phyloP scores from a whole-genome alignment of 768 basidiomycete genomes.

The Psilocybe cyanescens region DNA sequence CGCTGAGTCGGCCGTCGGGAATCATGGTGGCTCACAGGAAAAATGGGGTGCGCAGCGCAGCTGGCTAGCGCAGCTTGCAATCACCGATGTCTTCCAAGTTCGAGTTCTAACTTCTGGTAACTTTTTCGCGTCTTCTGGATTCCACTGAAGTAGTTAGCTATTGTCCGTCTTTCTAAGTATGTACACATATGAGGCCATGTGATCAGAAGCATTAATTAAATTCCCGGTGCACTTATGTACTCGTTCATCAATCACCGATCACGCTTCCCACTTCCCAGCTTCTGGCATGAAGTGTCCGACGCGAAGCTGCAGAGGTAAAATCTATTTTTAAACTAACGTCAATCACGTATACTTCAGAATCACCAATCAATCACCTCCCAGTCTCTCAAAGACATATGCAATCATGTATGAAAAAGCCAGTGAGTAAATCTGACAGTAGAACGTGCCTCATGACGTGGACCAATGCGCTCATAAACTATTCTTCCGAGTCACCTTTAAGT shows the following conservation, averaged over 20 bases:
- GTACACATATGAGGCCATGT: too few relatives aligned
- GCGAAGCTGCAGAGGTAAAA: background rate
- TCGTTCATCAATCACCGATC: background rate
- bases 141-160: too few relatives aligned
- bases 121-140: too few relatives aligned
- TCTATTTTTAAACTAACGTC: conserved; percentile 3
- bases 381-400: background rate
- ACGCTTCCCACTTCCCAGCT: conserved; percentile 12
- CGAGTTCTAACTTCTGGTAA: too few relatives aligned
- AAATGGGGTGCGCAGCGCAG: too few relatives aligned
- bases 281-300: conserved; percentile 11
- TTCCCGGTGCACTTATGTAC: background rate
- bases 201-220: background rate
- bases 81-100: too few relatives aligned
- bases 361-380: background rate
- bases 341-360: background rate
- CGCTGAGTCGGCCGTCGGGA: too few relatives aligned
- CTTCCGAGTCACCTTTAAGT: background rate
- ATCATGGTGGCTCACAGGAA: too few relatives aligned
- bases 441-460: background rate
- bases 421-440: background rate
- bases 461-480: background rate
- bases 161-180: too few relatives aligned
- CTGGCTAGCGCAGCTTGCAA: too few relatives aligned
- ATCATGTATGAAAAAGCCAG: background rate